Evolutionary conservation across 495 filamentous ascomycete species (phyloP).

Genomic region (Neurospora sp.): DNA sequence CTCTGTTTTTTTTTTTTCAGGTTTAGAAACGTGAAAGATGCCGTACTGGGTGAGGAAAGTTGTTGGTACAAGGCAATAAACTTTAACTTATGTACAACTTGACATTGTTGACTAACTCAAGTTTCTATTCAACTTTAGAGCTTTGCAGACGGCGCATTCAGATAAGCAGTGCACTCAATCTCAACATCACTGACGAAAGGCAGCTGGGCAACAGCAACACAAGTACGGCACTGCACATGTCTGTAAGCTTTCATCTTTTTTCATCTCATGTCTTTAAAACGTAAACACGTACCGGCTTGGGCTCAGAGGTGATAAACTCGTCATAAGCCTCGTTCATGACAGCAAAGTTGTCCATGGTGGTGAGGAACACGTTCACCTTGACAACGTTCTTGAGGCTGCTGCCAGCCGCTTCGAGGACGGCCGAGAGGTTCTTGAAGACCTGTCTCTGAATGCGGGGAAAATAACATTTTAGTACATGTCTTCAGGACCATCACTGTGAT

Average conservation of each 20-base stretch:
- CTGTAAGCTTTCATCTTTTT: neutral
- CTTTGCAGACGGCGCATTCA: constrained; percentile 5
- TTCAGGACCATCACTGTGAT: neutral
- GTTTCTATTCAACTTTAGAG: neutral
- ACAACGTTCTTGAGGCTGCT: constrained; percentile 49
- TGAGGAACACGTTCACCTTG: constrained; percentile 59
- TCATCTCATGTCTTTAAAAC: neutral
- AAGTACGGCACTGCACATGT: constrained; percentile 39
- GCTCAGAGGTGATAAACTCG: constrained; percentile 42
- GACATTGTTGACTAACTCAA: neutral
- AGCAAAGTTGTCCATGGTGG: constrained; percentile 55
- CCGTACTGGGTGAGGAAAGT: neutral
- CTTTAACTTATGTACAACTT: neutral
- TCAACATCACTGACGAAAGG: constrained; percentile 60
- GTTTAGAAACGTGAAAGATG: neutral
- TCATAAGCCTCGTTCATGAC: constrained; percentile 53
- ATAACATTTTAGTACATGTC: neutral
- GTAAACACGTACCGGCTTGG: constrained; percentile 38
- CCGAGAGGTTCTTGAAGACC: constrained; percentile 49
- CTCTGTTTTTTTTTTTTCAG: neutral
- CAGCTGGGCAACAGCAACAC: constrained; percentile 57
- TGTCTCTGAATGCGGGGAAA: constrained; percentile 20
- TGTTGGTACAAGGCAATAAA: neutral
- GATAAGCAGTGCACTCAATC: constrained; percentile 57
- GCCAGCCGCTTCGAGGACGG: constrained; percentile 50